Conservation (phyloP, 805 yeast genomes). For the Candida gorgasii region DNA sequence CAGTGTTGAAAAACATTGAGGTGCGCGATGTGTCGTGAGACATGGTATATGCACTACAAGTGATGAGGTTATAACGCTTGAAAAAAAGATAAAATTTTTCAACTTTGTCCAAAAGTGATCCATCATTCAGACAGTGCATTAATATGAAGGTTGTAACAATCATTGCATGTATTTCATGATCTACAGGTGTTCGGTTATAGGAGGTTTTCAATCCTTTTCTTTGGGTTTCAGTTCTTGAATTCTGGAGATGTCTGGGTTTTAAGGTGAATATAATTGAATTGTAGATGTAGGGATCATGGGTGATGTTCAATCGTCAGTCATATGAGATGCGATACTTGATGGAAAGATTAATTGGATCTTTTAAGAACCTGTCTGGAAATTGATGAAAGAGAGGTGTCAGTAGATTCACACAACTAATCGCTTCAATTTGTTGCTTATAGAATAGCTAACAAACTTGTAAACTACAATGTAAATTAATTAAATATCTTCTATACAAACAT, state of each 20-base stretch:
- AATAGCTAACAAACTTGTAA: no score
- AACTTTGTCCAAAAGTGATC: slow-evolving; percentile 70
- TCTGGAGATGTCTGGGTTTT: slow-evolving; percentile 4
- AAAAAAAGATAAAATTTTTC: slow-evolving; percentile 5
- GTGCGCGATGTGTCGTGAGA: slow-evolving; percentile 1
- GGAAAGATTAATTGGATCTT: slow-evolving; percentile 44
- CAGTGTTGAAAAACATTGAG: slow-evolving; percentile 4
- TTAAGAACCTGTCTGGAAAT: slow-evolving; percentile 54
- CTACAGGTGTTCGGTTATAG: background rate
- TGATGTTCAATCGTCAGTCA: background rate
- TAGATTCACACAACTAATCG: slow-evolving; percentile 33
- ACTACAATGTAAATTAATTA: slow-evolving; percentile 10
- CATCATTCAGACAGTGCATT: slow-evolving; percentile 71
- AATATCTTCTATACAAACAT: slow-evolving; percentile 37
- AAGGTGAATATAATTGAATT: background rate
- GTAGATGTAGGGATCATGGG: background rate
- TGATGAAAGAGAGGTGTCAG: slow-evolving; percentile 58
- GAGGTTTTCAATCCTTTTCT: slow-evolving; percentile 9
- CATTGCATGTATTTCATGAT: slow-evolving; percentile 4
- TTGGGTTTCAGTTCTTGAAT: slow-evolving; percentile 32
- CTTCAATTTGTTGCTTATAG: background rate
- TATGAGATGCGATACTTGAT: slow-evolving; percentile 46
- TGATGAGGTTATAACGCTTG: slow-evolving; percentile 6
- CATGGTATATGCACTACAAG: slow-evolving; percentile 4
- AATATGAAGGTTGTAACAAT: slow-evolving; percentile 24